Percentiles rank a stretch among this genome's conserved stretches.
These are phyloP conservation scores for Trypanosoma theileri DNA, from an alignment of 208 protist species.

Conservation along the genomic window DNA sequence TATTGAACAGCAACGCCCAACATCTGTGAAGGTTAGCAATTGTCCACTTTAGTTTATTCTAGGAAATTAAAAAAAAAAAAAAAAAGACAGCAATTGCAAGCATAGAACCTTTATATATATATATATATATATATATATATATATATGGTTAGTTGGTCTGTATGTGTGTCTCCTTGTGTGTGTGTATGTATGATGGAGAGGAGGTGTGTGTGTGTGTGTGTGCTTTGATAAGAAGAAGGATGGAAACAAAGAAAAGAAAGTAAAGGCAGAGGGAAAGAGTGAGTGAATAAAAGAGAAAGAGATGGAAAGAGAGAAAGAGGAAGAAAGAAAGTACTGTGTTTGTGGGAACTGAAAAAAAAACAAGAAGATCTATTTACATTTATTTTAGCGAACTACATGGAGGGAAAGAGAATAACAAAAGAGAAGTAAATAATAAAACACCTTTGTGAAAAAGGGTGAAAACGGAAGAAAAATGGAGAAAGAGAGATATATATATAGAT, in stretches of 20 bases:
- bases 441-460: too few species aligned
- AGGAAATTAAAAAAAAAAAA: neutral
- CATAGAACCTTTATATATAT: slow-evolving; percentile 14
- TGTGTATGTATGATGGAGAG: neutral
- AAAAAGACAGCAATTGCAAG: neutral
- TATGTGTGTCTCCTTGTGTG: slow-evolving; percentile 8
- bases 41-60: slow-evolving; percentile 59
- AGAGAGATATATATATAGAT: too few species aligned
- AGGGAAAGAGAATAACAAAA: neutral
- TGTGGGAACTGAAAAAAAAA: too few species aligned
- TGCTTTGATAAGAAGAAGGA: too few species aligned
- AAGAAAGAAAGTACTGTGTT: too few species aligned
- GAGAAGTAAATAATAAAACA: too few species aligned
- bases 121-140: slow-evolving; percentile 1
- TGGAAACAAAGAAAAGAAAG: neutral
- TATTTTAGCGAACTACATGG: neutral
- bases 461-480: too few species aligned
- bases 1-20: slow-evolving; percentile 43
- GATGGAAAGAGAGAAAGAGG: slow-evolving; percentile 18
- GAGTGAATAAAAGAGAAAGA: slow-evolving; percentile 21
- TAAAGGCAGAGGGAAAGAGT: slow-evolving; percentile 1
- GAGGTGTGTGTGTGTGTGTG: too few species aligned
- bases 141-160: slow-evolving; percentile 13
- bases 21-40: slow-evolving; percentile 43
- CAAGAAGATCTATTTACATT: too few species aligned